phyloP scores from a whole-genome alignment of 225 moss, liverwort and hornwort species.

The Physcomitrellopsis africana region DNA sequence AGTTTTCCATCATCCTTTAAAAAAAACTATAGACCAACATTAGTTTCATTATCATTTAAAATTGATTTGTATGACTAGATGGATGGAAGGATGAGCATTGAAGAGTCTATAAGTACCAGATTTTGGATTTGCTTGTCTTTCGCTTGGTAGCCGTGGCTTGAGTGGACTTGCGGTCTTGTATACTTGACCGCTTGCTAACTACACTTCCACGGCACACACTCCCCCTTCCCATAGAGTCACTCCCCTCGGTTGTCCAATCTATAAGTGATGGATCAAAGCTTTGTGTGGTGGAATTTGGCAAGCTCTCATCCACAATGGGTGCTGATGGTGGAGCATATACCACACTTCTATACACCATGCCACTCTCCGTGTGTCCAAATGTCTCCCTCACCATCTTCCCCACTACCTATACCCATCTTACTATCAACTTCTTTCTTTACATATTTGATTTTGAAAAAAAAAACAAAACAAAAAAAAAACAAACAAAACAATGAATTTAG shows the following conservation, averaged over 20 bases:
- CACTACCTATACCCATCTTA: conserved; percentile 18
- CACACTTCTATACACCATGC: conserved; percentile 47
- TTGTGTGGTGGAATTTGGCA: conserved; percentile 28
- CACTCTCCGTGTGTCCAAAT: conserved; percentile 37
- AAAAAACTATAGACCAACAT: too few relatives aligned
- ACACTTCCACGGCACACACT: conserved; percentile 40
- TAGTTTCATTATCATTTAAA: too few relatives aligned
- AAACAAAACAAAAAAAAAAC: too few relatives aligned
- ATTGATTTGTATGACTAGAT: not conserved
- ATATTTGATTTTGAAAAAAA: too few relatives aligned
- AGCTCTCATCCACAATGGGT: conserved; percentile 16
- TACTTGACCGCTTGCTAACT: conserved; percentile 37
- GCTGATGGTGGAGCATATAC: conserved; percentile 38
- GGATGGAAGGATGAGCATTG: too few relatives aligned
- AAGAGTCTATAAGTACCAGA: conserved; percentile 23
- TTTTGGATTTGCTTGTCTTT: conserved; percentile 38
- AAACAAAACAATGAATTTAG: too few relatives aligned
- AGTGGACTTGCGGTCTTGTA: conserved; percentile 28
- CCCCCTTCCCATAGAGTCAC: conserved; percentile 40
- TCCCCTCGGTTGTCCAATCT: conserved; percentile 41
- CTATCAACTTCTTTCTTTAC: not conserved
- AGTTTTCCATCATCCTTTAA: too few relatives aligned
- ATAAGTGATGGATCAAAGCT: conserved; percentile 45
- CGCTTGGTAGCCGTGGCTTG: conserved; percentile 27
- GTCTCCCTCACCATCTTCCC: conserved; percentile 52